Conservation (phyloP, 345 rosid species). For the Anastatica hierochuntica region DNA sequence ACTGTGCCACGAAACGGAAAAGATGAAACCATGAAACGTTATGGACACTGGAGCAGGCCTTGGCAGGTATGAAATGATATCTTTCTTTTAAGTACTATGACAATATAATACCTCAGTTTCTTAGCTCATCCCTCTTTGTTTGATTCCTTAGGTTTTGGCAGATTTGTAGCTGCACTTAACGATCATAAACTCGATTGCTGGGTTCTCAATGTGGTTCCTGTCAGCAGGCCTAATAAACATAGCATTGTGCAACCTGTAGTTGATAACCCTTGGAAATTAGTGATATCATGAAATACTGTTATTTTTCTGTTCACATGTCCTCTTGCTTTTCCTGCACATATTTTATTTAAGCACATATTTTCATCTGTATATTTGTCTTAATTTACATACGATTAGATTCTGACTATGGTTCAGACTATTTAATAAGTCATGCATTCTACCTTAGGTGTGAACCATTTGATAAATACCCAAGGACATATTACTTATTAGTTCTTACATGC, state of each 20-base stretch:
- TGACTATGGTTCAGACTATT: too few relatives aligned
- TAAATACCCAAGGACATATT: slow-evolving; percentile 95
- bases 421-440: too few relatives aligned
- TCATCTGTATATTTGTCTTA: too few relatives aligned
- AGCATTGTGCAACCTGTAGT: neutral
- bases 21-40: too few relatives aligned
- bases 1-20: too few relatives aligned
- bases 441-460: slow-evolving; percentile 99
- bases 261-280: neutral
- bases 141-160: slow-evolving; percentile 36
- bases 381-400: too few relatives aligned
- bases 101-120: neutral
- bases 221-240: slow-evolving; percentile 66
- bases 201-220: slow-evolving; percentile 92
- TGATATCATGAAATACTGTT: neutral
- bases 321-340: slow-evolving; percentile 2
- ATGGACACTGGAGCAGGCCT: too few relatives aligned
- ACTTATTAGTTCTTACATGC: slow-evolving; percentile 93
- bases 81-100: neutral
- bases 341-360: too few relatives aligned
- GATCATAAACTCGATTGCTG: slow-evolving; percentile 68
- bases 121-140: neutral
- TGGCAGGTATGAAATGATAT: slow-evolving; percentile 17
- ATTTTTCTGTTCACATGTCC: neutral
- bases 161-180: slow-evolving; percentile 87